Evolutionary conservation across 2,329 filamentous ascomycete species (phyloP).

Genomic region (Hortaea werneckii): DNA sequence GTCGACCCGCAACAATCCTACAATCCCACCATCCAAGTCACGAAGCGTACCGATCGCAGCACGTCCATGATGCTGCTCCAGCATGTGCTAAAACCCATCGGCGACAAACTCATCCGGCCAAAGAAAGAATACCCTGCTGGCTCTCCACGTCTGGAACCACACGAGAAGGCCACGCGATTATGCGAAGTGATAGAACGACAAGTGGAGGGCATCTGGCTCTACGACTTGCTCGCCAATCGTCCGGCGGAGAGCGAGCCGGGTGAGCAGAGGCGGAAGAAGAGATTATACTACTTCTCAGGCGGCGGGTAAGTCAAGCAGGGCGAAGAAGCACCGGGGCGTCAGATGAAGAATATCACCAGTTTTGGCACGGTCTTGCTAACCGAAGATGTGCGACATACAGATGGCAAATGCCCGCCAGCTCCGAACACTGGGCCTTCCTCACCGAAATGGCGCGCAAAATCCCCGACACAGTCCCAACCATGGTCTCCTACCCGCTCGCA

Average conservation of each 20-base stretch:
- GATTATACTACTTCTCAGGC: constrained; percentile 46
- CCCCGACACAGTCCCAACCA: constrained; percentile 28
- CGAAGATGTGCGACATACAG: too few relatives aligned
- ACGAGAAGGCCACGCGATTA: constrained; percentile 22
- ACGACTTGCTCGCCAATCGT: constrained; percentile 29
- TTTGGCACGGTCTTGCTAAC: too few relatives aligned
- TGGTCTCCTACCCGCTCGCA: constrained; percentile 46
- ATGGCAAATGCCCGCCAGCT: constrained; percentile 42
- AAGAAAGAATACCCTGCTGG: constrained; percentile 29
- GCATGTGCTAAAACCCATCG: constrained; percentile 28
- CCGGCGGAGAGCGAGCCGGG: background rate
- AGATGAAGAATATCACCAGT: too few relatives aligned
- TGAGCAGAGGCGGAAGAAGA: constrained; percentile 16
- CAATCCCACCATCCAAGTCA: constrained; percentile 19
- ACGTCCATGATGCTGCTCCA: constrained; percentile 28
- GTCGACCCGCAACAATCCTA: background rate
- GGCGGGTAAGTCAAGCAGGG: constrained; percentile 28
- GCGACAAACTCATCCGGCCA: constrained; percentile 15
- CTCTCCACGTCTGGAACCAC: constrained; percentile 30
- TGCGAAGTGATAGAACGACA: constrained; percentile 32
- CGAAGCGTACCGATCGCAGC: constrained; percentile 28
- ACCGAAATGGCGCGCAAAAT: constrained; percentile 36
- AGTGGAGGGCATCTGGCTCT: constrained; percentile 36
- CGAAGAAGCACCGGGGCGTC: too few relatives aligned
- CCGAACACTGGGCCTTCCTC: constrained; percentile 44